Evolutionary conservation across 2,329 filamentous ascomycete species (phyloP), one percentile per base, ranked within the genome.

Genomic region (Fusarium dlaminii): DNA sequence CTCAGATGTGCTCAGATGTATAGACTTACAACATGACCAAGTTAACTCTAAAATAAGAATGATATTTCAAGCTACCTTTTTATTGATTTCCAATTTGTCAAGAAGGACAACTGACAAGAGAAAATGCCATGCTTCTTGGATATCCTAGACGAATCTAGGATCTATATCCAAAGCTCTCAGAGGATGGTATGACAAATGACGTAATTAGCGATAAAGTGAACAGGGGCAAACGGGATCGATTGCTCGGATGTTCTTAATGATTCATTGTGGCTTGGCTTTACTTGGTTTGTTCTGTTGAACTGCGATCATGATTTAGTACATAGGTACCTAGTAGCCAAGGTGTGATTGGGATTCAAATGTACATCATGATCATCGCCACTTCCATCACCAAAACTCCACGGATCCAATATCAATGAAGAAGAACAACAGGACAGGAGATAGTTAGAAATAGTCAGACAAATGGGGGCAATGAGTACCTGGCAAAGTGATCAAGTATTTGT

Each of bases 111-210:
- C 22, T 49, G 49, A 24, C 20, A 45, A 56, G 22, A 27, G 37
- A 20, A 43, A 63, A 45, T n/a, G 24, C 29, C 8, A 62, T n/a
- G 29, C 20, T 32, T 51, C 24, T 48, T 68, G 48, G 22, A 68
- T 48, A n/a, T 68, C 49, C 22, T 48, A 20, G 40, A 29, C 27
- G 51, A 51, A 49, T 51, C 18, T 27, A 64, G 43, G 65, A 29
- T 51, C 29, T 54, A 54, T 42, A 30, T 24, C 30, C 43, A 20
- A 39, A 60, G 36, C 56, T 51, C 14, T 34, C n/a, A n/a, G n/a
- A n/a, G n/a, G 58, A n/a, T 52, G 51, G 49, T 61, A 48, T 57
- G 22, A 29, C 27, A 39, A 39, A 59, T 70, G 66, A 70, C 66
- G 66, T 70, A 70, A 61, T 61, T 70, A 30, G 48, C 48, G 29